A percentile compares a stretch with the other conserved stretches of the same genome.
phyloP scores from a whole-genome alignment of 805 yeast genomes.

The Candida namnaoensis region DNA sequence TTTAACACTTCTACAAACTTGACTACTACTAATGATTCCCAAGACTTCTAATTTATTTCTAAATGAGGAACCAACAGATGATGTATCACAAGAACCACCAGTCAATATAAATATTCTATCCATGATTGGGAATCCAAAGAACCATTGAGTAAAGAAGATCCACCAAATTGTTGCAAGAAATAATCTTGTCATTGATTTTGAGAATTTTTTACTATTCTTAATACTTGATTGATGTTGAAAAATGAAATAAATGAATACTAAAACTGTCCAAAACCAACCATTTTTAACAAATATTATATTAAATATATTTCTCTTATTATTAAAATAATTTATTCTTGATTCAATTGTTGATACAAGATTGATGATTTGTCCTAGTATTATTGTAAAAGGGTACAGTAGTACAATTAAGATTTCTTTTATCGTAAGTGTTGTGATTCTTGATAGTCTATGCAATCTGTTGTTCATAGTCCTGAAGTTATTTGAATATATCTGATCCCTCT shows the following conservation, averaged over 20 bases:
- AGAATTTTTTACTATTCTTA: conserved; percentile 1
- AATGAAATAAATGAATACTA: conserved; percentile 25
- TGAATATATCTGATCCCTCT: background rate
- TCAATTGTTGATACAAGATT: conserved; percentile 16
- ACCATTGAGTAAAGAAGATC: conserved; percentile 83
- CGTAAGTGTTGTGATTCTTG: background rate
- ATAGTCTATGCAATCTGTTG: background rate
- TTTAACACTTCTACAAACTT: conserved; percentile 44
- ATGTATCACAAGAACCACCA: conserved; percentile 65
- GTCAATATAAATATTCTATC: conserved; percentile 71
- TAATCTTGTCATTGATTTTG: conserved; percentile 5
- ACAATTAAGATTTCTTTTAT: conserved; percentile 3
- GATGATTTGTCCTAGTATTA: conserved; percentile 43
- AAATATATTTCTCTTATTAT: conserved; percentile 58
- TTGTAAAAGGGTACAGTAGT: conserved; percentile 29
- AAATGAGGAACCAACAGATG: conserved; percentile 8
- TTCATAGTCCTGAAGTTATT: too few relatives aligned
- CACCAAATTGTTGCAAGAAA: conserved; percentile 57
- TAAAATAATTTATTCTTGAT: conserved; percentile 17
- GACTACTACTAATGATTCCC: conserved; percentile 6
- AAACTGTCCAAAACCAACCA: conserved; percentile 90
- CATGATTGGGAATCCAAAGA: conserved; percentile 80
- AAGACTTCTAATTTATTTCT: conserved; percentile 3
- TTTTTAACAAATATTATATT: conserved; percentile 73
- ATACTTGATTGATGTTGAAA: conserved; percentile 8